A percentile compares a stretch with the other conserved stretches of the same genome.
phyloP scores from a whole-genome alignment of 1,284 basidiomycete genomes.

The Cryptococcus sp. region DNA sequence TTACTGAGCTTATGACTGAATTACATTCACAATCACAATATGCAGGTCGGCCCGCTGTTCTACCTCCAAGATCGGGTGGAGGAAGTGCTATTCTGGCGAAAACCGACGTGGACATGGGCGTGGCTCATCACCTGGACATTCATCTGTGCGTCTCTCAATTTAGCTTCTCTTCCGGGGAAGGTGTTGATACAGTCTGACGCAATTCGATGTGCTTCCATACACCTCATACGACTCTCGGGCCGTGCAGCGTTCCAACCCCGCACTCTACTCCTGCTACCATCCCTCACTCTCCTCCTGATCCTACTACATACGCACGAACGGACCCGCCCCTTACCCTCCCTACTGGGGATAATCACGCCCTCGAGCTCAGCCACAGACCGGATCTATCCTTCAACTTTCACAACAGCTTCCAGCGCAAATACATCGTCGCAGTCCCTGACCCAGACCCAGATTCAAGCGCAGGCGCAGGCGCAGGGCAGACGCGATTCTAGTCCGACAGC shows the following conservation, averaged over 20 bases:
- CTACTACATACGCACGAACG: conserved; percentile 46
- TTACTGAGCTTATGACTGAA: not conserved
- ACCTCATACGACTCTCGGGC: not conserved
- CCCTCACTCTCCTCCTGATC: conserved; percentile 39
- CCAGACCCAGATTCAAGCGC: too few species aligned
- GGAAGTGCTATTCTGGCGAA: conserved; percentile 54
- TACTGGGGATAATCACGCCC: conserved; percentile 32
- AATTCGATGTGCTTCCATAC: too few species aligned
- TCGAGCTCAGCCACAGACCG: conserved; percentile 21
- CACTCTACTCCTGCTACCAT: conserved; percentile 46
- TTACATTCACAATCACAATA: too few species aligned
- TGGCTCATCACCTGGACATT: conserved; percentile 51
- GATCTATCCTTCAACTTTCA: conserved; percentile 3
- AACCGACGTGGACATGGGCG: conserved; percentile 51
- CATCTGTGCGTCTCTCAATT: conserved; percentile 38
- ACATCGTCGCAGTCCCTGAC: not conserved
- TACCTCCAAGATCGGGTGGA: conserved; percentile 53
- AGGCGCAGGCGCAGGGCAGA: too few species aligned
- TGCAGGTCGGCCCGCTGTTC: conserved; percentile 51
- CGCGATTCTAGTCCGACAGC: not conserved
- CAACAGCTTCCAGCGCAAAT: not conserved
- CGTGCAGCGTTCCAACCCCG: conserved; percentile 51
- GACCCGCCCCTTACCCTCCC: conserved; percentile 34
- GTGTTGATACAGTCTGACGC: not conserved
- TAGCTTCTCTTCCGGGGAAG: not conserved